phyloP scores from a whole-genome alignment of 2,329 filamentous ascomycete genomes.

The Teratosphaeria nubilosa region DNA sequence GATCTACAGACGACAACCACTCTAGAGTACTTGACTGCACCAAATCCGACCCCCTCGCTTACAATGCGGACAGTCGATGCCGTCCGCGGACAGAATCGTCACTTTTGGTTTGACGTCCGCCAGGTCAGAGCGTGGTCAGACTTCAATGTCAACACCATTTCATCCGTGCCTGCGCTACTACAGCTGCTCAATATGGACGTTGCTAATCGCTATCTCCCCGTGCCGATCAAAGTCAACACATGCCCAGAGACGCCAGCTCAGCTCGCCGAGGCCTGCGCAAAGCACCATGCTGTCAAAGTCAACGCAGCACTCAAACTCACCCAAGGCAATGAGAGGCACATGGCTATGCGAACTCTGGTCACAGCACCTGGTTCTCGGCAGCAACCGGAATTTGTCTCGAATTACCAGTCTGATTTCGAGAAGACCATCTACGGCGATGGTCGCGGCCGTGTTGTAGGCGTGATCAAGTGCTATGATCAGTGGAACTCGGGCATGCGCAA shows the following conservation, averaged over 20 bases:
- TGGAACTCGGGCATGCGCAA: conserved; percentile 94
- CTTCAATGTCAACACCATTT: conserved; percentile 65
- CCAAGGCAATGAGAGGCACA: conserved; percentile 54
- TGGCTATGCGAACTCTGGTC: conserved; percentile 34
- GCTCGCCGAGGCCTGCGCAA: conserved; percentile 64
- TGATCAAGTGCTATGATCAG: conserved; percentile 85
- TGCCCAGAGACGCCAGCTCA: conserved; percentile 59
- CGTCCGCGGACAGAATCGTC: conserved; percentile 59
- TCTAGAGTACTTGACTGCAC: conserved; percentile 63
- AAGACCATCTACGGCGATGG: conserved; percentile 38
- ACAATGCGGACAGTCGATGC: conserved; percentile 65
- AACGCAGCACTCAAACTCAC: conserved; percentile 74
- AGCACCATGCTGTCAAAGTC: conserved; percentile 75
- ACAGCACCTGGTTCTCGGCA: conserved; percentile 33
- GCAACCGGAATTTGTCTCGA: conserved; percentile 58
- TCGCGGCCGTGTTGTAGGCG: conserved; percentile 59
- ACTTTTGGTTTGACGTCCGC: conserved; percentile 95
- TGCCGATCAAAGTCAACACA: conserved; percentile 49
- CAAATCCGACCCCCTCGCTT: conserved; percentile 73
- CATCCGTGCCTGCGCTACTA: conserved; percentile 61
- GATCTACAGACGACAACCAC: conserved; percentile 53
- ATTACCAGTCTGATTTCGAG: conserved; percentile 44
- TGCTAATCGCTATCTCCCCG: conserved; percentile 50
- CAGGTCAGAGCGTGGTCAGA: conserved; percentile 74
- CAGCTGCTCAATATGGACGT: conserved; percentile 57